Evolutionary conservation across 345 rosid species (phyloP).

Genomic region (Eutrema heterophyllum): DNA sequence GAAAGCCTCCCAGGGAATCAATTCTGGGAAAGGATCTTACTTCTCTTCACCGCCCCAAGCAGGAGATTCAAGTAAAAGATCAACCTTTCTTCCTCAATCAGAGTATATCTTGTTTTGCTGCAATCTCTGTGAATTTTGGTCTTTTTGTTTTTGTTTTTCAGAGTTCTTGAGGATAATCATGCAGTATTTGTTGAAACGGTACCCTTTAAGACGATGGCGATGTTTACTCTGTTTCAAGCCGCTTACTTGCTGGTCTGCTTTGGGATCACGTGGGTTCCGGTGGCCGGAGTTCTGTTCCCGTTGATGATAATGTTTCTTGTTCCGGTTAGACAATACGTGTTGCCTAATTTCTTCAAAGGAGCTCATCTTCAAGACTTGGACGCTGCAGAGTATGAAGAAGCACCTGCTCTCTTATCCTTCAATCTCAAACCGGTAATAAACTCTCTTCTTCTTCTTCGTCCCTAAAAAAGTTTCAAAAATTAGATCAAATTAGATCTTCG

Average conservation of each 20-base stretch:
- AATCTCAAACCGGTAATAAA: conserved; percentile 50
- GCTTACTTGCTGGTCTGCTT: conserved; percentile 72
- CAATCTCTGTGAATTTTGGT: neutral
- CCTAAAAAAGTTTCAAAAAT: neutral
- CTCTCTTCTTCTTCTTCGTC: conserved; percentile 10
- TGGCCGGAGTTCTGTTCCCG: conserved; percentile 91
- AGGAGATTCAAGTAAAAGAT: conserved; percentile 75
- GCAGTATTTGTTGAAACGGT: conserved; percentile 83
- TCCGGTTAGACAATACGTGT: conserved; percentile 75
- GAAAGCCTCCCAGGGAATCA: conserved; percentile 96
- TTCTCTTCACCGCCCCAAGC: conserved; percentile 82
- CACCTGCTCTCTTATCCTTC: conserved; percentile 62
- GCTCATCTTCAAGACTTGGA: conserved; percentile 90
- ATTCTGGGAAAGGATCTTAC: conserved; percentile 87
- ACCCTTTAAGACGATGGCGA: conserved; percentile 71
- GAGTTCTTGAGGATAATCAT: conserved; percentile 76
- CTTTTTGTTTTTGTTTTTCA: conserved; percentile 31
- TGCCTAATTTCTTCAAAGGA: conserved; percentile 84
- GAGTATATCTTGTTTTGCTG: neutral
- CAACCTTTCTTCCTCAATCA: neutral
- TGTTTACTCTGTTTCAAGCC: conserved; percentile 77
- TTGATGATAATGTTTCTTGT: conserved; percentile 87
- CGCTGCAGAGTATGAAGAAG: conserved; percentile 92
- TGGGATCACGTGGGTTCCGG: conserved; percentile 91
- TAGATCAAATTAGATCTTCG: neutral